Base-by-base conservation (phyloP, 176 grass and related monocot genomes). In the Carex scoparia region DNA sequence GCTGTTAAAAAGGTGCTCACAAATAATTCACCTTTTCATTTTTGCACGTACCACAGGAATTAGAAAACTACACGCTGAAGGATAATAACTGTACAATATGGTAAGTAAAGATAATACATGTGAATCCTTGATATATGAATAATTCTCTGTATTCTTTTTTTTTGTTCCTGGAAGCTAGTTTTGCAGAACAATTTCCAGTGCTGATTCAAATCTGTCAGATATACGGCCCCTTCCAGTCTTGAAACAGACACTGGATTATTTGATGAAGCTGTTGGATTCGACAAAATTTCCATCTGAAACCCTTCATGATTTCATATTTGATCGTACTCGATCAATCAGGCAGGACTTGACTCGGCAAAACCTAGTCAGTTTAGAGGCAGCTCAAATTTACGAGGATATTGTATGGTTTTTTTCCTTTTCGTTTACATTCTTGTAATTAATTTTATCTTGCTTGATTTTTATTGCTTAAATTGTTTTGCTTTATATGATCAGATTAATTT, bases 291-390 rank as follows among this genome's bases (percentile, higher is more conserved):
- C 91, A 9, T 95, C 89, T 89, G 95, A 92, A 81, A 19, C 87
- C 48, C 67, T 98, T 86, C 95, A 95, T 92, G 93, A 98, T 88
- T 98, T 98, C 79, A 78, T 98, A 37, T 98, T 94, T 84, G 95
- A 98, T 89, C 89, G 95, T 82, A 92, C 95, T 79, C 92, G 95
- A 67, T 93, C 91, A 74, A 90, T 95, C 49, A 91, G 93, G 28
- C 95, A 98, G 88, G 95, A 95, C 63, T 85, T 98, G 59, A 91
- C 88, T 66, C 93, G 91, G 84, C 93, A 98, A 84, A 93, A 93
- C 54, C 85, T 98, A 38, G 84, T 86, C 87, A 89, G 91, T 81
- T 69, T 83, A 44, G 88, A 95, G 84, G 91, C 91, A 79, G 87
- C 93, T 92, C 60, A 61, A 79, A 95, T 98, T 84, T 95, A 98